Percentiles rank a stretch among this genome's conserved stretches.
These are phyloP conservation scores for Fusarium domesticum DNA, from an alignment of 2,329 filamentous ascomycete genomes.

Conservation along the genomic window DNA sequence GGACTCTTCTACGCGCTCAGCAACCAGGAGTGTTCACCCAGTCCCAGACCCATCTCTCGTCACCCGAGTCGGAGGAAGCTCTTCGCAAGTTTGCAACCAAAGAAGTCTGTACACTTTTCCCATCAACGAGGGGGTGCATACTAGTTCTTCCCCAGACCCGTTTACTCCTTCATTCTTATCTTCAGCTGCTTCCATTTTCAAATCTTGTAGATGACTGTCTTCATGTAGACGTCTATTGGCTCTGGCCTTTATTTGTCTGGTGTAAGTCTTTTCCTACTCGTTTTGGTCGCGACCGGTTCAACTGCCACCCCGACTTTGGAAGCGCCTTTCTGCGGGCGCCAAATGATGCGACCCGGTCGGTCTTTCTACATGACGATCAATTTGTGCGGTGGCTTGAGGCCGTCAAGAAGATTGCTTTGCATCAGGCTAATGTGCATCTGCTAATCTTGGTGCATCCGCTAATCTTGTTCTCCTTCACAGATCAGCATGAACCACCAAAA, in stretches of 20 bases:
- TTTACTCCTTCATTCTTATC: constrained; percentile 17
- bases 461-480: constrained; percentile 11
- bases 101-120: constrained; percentile 21
- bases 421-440: not conserved
- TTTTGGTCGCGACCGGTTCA: constrained; percentile 27
- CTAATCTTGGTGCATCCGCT: too few relatives aligned
- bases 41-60: constrained; percentile 34
- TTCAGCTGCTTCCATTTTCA: constrained; percentile 13
- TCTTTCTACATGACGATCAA: not conserved
- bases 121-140: constrained; percentile 18
- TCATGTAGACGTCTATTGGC: constrained; percentile 37
- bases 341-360: not conserved
- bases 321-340: constrained; percentile 12
- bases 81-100: constrained; percentile 36
- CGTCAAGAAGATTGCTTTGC: not conserved
- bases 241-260: constrained; percentile 34
- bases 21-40: constrained; percentile 14
- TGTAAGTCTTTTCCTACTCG: constrained; percentile 32
- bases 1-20: constrained; percentile 29
- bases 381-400: not conserved
- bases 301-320: constrained; percentile 26
- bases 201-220: constrained; percentile 25
- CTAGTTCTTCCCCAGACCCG: too few relatives aligned
- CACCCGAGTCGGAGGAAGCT: constrained; percentile 36
- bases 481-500: constrained; percentile 47